Evolutionary conservation across 176 grass and related monocot species (phyloP).

Genomic region (Elymus sibiricus): DNA sequence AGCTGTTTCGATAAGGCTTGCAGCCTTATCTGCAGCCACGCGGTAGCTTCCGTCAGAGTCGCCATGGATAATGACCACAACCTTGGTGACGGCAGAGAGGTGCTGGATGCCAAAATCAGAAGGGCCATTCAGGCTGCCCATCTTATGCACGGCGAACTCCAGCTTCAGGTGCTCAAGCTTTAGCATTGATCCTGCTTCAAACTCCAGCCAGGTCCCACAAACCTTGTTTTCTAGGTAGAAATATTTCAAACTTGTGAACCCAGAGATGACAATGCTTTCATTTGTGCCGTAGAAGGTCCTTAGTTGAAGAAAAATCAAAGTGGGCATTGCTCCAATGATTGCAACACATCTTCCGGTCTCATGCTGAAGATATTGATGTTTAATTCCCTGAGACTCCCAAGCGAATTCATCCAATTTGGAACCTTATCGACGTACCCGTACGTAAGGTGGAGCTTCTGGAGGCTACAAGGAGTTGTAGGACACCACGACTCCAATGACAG

Average conservation of each 20-base stretch:
- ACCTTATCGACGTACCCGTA: neutral
- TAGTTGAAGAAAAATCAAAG: neutral
- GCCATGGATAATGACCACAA: neutral
- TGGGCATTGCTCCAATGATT: slow-evolving; percentile 5
- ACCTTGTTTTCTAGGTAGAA: neutral
- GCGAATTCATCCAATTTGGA: neutral
- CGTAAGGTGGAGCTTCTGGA: neutral
- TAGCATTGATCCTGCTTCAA: neutral
- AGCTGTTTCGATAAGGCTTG: neutral
- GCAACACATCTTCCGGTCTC: neutral
- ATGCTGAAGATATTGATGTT: neutral
- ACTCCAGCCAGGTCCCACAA: neutral
- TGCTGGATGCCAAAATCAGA: neutral
- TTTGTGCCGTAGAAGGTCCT: neutral
- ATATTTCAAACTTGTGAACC: slow-evolving; percentile 11
- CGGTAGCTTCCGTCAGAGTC: neutral
- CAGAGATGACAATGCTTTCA: neutral
- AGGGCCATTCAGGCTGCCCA: neutral
- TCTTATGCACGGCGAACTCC: neutral
- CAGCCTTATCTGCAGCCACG: neutral
- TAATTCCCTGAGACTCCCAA: neutral
- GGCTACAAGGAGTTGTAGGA: neutral
- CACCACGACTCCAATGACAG: neutral
- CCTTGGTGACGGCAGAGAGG: neutral
- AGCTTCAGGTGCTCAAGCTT: neutral